Conservation (phyloP, 768 basidiomycete species). For the Rhizopogon rudus region DNA sequence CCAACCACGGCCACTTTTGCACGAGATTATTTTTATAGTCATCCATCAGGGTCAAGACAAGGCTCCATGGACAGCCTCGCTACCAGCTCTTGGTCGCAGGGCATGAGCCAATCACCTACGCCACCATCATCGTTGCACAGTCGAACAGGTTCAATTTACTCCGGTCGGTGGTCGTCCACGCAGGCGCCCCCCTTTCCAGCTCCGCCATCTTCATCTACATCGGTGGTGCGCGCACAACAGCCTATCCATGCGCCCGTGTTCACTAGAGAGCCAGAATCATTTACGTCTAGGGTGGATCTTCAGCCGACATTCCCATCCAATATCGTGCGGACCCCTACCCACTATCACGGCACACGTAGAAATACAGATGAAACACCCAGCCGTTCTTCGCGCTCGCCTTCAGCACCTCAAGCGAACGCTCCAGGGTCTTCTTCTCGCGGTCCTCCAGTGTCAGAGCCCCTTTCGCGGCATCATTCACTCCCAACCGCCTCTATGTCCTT, state of each 20-base stretch:
- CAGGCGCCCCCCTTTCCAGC: conserved; percentile 24
- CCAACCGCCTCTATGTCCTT: conserved; percentile 18
- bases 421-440: conserved; percentile 14
- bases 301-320: conserved; percentile 65
- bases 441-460: conserved; percentile 13
- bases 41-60: conserved; percentile 3
- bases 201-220: conserved; percentile 14
- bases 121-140: background rate
- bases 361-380: conserved; percentile 18
- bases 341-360: conserved; percentile 38
- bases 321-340: conserved; percentile 63
- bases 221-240: conserved; percentile 10
- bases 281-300: conserved; percentile 46
- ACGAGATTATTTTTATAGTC: conserved; percentile 21
- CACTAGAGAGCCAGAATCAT: conserved; percentile 36
- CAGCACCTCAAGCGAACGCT: conserved; percentile 12
- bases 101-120: background rate
- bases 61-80: conserved; percentile 1
- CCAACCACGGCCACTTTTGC: conserved; percentile 9
- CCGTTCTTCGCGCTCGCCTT: conserved; percentile 16
- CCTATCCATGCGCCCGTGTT: conserved; percentile 2
- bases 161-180: conserved; percentile 19
- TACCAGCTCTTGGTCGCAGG: background rate
- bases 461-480: conserved; percentile 21
- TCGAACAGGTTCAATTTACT: conserved; percentile 12